phyloP scores from a whole-genome alignment of 83 land plant genomes.

The Larix sibirica region DNA sequence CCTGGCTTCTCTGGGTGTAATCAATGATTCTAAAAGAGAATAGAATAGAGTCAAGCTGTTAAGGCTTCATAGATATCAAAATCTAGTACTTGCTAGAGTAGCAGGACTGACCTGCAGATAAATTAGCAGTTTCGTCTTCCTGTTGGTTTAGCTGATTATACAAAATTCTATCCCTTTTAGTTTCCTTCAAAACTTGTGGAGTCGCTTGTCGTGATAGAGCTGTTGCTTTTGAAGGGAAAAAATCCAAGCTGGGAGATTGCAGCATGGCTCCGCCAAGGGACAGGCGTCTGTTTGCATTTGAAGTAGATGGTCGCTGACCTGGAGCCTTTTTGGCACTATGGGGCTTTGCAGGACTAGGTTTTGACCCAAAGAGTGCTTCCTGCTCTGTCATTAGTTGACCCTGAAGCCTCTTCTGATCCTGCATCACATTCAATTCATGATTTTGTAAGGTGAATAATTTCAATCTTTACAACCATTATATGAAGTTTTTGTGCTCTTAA shows the following conservation, averaged over 20 bases:
- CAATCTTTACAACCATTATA: neutral
- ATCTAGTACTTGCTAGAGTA: neutral
- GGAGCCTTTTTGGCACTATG: slow-evolving; percentile 47
- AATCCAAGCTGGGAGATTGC: slow-evolving; percentile 21
- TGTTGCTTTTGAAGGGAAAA: neutral
- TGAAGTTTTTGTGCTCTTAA: neutral
- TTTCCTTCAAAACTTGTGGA: neutral
- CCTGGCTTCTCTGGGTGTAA: too few species aligned
- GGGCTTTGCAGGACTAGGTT: slow-evolving; percentile 79
- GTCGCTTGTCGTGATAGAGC: too few species aligned
- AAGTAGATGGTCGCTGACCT: slow-evolving; percentile 36
- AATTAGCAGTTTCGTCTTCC: slow-evolving; percentile 20
- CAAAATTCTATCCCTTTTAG: slow-evolving; percentile 25
- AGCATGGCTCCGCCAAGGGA: slow-evolving; percentile 64
- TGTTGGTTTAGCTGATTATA: slow-evolving; percentile 7
- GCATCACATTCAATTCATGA: slow-evolving; percentile 1
- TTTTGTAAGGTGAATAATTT: neutral
- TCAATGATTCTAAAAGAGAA: too few species aligned
- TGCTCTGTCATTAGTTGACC: slow-evolving; percentile 92
- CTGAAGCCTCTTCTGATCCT: slow-evolving; percentile 94
- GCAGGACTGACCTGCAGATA: slow-evolving; percentile 30
- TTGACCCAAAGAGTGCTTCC: slow-evolving; percentile 91
- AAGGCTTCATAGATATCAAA: neutral
- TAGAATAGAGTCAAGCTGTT: neutral
- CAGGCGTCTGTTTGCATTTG: slow-evolving; percentile 54